Conservation (phyloP, 805 yeast species). For the Cyberlindnera bimundalis region DNA sequence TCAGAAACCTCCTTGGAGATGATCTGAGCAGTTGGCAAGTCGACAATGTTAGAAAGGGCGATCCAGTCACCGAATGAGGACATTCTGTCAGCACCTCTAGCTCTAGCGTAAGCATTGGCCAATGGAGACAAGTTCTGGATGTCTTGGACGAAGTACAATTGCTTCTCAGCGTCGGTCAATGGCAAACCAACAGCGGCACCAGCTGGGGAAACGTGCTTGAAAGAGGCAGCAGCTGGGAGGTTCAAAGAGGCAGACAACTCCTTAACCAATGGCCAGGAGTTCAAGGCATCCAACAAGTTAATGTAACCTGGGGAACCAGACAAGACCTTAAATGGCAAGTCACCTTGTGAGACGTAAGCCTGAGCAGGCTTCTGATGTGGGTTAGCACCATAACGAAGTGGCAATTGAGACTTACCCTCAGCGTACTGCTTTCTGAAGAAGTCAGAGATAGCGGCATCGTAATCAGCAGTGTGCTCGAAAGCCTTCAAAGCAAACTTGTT, state of each 20-base stretch:
- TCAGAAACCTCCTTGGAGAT: slow-evolving; percentile 97
- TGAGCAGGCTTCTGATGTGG: slow-evolving; percentile 99
- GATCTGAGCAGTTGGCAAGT: slow-evolving; percentile 92
- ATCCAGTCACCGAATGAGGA: slow-evolving; percentile 98
- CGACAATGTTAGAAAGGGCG: slow-evolving; percentile 95
- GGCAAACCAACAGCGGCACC: slow-evolving; percentile 98
- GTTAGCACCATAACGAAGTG: slow-evolving; percentile 97
- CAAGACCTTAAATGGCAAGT: slow-evolving; percentile 90
- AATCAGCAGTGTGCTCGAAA: slow-evolving; percentile 97
- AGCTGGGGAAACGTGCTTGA: slow-evolving; percentile 98
- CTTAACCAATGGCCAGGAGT: slow-evolving; percentile 98
- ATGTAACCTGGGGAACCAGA: slow-evolving; percentile 97
- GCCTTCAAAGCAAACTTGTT: slow-evolving; percentile 92
- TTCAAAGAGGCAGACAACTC: slow-evolving; percentile 92
- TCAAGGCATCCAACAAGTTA: slow-evolving; percentile 92
- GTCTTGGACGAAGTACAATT: slow-evolving; percentile 91
- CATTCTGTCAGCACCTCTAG: slow-evolving; percentile 99
- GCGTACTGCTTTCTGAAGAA: slow-evolving; percentile 96
- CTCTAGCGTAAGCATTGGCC: slow-evolving; percentile 98
- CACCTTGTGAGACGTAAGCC: slow-evolving; percentile 84
- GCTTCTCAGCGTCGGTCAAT: slow-evolving; percentile 84
- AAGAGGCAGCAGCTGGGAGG: slow-evolving; percentile 98
- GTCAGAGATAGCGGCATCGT: slow-evolving; percentile 93
- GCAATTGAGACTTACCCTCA: slow-evolving; percentile 84
- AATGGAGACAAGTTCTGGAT: slow-evolving; percentile 93